Percentiles rank a stretch among this genome's conserved stretches.
These are phyloP conservation scores for Thraustochytrium sp. DNA, from an alignment of 352 stramenopile species.

Conservation along the genomic window DNA sequence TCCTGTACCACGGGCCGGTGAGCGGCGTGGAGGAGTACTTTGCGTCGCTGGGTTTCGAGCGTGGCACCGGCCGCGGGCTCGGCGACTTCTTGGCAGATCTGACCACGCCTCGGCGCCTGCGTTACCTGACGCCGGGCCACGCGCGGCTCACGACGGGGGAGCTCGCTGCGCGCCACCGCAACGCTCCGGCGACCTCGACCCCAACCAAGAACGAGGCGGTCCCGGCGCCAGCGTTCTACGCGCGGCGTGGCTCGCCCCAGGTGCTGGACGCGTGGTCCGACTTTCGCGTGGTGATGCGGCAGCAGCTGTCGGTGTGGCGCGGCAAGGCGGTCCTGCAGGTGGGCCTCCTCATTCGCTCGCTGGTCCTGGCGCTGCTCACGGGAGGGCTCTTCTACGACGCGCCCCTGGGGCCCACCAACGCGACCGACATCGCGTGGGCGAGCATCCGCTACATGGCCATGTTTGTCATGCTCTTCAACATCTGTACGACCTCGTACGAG, in stretches of 20 bases:
- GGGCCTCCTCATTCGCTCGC: neutral
- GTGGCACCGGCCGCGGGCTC: neutral
- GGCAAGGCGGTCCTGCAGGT: neutral
- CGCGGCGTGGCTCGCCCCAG: neutral
- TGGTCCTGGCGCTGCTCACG: neutral
- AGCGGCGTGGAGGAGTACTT: neutral
- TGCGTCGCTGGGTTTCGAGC: neutral
- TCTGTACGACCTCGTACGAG: neutral
- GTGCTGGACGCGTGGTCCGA: neutral
- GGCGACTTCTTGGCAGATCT: conserved; percentile 6
- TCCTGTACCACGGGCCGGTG: conserved; percentile 81
- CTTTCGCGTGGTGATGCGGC: neutral
- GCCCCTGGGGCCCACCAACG: neutral
- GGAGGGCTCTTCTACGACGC: neutral
- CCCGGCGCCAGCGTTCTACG: neutral
- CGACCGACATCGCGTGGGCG: neutral
- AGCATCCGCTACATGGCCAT: neutral
- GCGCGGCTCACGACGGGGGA: neutral
- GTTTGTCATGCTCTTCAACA: neutral
- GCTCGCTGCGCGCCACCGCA: neutral
- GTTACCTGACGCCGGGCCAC: neutral
- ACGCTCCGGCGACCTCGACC: neutral
- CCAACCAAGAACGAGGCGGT: neutral
- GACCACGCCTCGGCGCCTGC: neutral
- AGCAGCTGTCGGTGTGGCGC: neutral